Conservation (phyloP, 768 basidiomycete species). For the Cyclocybe aegerita region DNA sequence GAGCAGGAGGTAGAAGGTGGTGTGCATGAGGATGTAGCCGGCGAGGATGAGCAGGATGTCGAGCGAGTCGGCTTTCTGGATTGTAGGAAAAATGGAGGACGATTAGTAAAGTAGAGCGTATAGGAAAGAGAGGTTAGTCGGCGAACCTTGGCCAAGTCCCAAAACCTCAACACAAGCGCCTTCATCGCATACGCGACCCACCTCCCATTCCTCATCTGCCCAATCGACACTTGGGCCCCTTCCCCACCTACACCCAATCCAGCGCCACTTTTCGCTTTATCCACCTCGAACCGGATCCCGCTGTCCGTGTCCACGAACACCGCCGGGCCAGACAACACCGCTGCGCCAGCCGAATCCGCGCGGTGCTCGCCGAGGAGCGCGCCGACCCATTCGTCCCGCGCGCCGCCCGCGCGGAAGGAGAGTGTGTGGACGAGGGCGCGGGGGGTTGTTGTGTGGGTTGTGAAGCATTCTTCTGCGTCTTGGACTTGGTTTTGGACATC, state of each 20-base stretch:
- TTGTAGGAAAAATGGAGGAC: too few relatives aligned
- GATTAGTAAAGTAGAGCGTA: neutral
- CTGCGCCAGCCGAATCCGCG: neutral
- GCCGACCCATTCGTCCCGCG: slow-evolving; percentile 53
- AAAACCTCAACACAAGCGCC: slow-evolving; percentile 78
- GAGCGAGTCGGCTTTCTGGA: slow-evolving; percentile 87
- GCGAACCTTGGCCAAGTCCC: slow-evolving; percentile 70
- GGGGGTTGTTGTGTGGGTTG: slow-evolving; percentile 14
- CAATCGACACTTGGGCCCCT: slow-evolving; percentile 50
- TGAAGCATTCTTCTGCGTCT: slow-evolving; percentile 15
- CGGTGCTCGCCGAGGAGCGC: slow-evolving; percentile 25
- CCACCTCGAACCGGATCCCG: slow-evolving; percentile 51
- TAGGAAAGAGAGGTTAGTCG: slow-evolving; percentile 9
- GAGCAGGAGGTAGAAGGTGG: slow-evolving; percentile 90
- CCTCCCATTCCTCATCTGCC: slow-evolving; percentile 75
- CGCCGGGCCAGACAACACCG: slow-evolving; percentile 17
- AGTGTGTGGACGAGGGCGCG: slow-evolving; percentile 18
- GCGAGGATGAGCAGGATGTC: slow-evolving; percentile 94
- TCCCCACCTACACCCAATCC: slow-evolving; percentile 21
- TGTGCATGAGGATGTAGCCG: slow-evolving; percentile 95
- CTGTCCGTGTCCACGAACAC: slow-evolving; percentile 31
- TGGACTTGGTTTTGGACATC: too few relatives aligned
- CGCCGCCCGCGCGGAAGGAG: slow-evolving; percentile 29
- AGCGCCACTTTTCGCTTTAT: slow-evolving; percentile 28
- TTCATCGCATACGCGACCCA: slow-evolving; percentile 90